Conservation (phyloP, 225 moss, liverwort and hornwort genomes). For the Polytrichum commune region DNA sequence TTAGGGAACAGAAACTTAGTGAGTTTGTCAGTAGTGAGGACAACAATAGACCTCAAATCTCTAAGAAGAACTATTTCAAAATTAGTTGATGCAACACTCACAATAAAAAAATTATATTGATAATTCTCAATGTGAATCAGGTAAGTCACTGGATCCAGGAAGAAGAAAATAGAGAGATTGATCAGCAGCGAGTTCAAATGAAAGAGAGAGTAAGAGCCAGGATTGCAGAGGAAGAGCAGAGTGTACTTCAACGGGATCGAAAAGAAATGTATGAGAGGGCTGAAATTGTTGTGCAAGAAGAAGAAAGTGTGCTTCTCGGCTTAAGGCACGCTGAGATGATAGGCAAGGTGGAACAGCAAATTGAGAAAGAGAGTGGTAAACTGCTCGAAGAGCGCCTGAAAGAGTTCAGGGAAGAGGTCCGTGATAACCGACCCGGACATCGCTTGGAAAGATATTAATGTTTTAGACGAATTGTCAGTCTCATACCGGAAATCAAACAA, state of each 20-base stretch:
- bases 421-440: neutral
- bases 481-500: too few relatives aligned
- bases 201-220: slow-evolving; percentile 19
- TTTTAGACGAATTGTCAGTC: too few relatives aligned
- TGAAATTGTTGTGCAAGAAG: slow-evolving; percentile 5
- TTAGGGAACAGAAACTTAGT: too few relatives aligned
- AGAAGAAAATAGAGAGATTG: slow-evolving; percentile 15
- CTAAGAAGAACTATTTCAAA: too few relatives aligned
- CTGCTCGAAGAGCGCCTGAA: neutral
- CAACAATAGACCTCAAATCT: too few relatives aligned
- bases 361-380: slow-evolving; percentile 8
- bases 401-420: slow-evolving; percentile 4
- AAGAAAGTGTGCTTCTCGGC: slow-evolving; percentile 2
- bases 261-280: slow-evolving; percentile 23
- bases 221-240: slow-evolving; percentile 22
- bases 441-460: too few relatives aligned
- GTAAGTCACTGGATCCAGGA: slow-evolving; percentile 8
- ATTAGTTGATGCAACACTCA: too few relatives aligned
- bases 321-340: neutral
- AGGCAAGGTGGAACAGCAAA: neutral
- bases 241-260: slow-evolving; percentile 12
- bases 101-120: too few relatives aligned
- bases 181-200: slow-evolving; percentile 6
- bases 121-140: neutral
- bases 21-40: too few relatives aligned